Evolutionary conservation across 1,284 basidiomycete genomes (phyloP).

Genomic region (Wolfiporia cocos): DNA sequence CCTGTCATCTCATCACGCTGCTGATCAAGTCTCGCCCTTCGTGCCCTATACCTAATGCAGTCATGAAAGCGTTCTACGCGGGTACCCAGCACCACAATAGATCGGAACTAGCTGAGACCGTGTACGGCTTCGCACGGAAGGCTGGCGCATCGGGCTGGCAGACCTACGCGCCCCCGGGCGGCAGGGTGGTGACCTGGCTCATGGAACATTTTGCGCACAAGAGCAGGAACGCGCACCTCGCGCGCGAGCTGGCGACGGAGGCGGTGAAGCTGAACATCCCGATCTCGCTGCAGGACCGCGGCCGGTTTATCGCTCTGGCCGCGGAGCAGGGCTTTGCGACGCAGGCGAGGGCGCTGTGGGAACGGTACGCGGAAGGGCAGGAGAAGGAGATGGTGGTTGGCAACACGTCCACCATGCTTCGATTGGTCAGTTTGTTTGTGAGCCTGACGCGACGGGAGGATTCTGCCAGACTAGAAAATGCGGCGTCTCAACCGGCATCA

Average conservation of each 20-base stretch:
- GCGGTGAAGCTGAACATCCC: constrained; percentile 33
- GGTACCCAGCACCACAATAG: constrained; percentile 10
- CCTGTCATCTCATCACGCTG: constrained; percentile 8
- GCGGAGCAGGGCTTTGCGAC: constrained; percentile 42
- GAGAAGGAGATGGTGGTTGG: constrained; percentile 32
- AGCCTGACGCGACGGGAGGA: constrained; percentile 21
- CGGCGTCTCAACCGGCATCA: not conserved
- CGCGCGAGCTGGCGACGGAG: constrained; percentile 41
- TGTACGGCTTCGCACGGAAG: constrained; percentile 16
- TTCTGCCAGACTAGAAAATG: not conserved
- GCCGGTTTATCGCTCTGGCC: constrained; percentile 38
- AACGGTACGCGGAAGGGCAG: constrained; percentile 36
- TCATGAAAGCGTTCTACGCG: constrained; percentile 24
- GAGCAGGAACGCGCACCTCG: constrained; percentile 33
- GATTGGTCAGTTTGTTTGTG: constrained; percentile 49
- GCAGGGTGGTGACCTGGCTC: constrained; percentile 40
- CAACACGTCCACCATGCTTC: constrained; percentile 41
- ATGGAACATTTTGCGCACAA: constrained; percentile 35
- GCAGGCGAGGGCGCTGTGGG: constrained; percentile 49
- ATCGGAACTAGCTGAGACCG: constrained; percentile 12
- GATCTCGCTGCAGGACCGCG: constrained; percentile 38
- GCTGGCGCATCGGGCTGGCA: constrained; percentile 13
- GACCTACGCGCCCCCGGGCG: constrained; percentile 44
- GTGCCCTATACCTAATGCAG: constrained; percentile 11
- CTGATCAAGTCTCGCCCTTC: constrained; percentile 10